Evolutionary conservation across 495 filamentous ascomycete genomes (phyloP), one percentile per base, ranked within the genome.

Genomic region (Hypomontagnella submonticulosa): DNA sequence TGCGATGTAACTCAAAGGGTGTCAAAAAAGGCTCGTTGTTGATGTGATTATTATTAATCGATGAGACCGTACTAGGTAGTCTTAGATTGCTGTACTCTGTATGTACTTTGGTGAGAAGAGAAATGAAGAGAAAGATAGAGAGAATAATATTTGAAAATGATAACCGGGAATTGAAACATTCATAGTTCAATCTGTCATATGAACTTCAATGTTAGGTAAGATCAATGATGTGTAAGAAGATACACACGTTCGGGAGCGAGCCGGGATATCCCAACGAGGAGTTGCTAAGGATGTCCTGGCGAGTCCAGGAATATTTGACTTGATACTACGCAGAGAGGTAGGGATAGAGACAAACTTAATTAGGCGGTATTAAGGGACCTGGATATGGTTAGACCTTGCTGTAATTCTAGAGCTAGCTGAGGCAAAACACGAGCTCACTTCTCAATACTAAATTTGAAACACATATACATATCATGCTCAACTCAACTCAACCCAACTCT

Each of bases 1-100:
- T 64, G 66, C 60, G 40, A 69, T 69, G 66, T 58, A 64, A 69
- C 66, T 60, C 40, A 43, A 69, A 69, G 66, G 60, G 66, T 69
- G 59, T 60, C 49, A 67, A 63, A 63, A 58, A 19, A 36, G 20
- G 18, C 13, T 53, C 40, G 55, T 50, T 67, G 51, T 59, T 59
- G 52, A 59, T 60, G 44, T 59, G 49, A 68, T 60, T 37, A 52
- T 69, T 63, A 68, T 68, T 68, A 61, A 63, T 56, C 42, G 56
- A 64, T 64, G 60, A 69, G 66, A 69, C 66, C 33, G 33, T n/a
- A n/a, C n/a, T n/a, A n/a, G n/a, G n/a, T 57, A 30, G 65, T 63
- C 65, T 63, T 20, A 37, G 54, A 55, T 23, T 57, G 36, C 32
- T 41, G 36, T 18, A 36, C n/a, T 9, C 9, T 36, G 18, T 27